Evolutionary conservation across 345 rosid species (phyloP), one percentile per base, ranked within the genome.

Genomic region (Eucalyptus regnans): DNA sequence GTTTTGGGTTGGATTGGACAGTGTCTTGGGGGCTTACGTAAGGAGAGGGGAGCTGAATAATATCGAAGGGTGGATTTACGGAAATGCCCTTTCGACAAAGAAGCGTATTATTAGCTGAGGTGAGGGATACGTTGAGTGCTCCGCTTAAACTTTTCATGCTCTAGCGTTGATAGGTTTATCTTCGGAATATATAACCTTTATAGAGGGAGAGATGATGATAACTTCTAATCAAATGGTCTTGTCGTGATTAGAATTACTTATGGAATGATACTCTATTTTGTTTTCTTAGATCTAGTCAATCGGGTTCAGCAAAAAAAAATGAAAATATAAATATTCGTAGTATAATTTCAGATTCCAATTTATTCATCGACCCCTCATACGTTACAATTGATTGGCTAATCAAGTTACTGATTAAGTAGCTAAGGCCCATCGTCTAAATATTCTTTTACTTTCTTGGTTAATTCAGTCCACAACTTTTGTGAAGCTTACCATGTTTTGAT

Each of bases 101-200:
- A 4, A 1, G 16, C 0, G 31, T 27, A 62, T 31, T 3, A 7
- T 31, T 3, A 7, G 9, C 12, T 15, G 3, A 31, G 79, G 22
- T 66, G 79, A n/a, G 41, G 76, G 33, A 66, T 41, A 15, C 33
- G 41, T 31, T 15, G 43, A 15, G 12, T 33, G 44, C 25, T 37
- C 27, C 81, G 2, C 81, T 8, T 31, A 9, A 15, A 31, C 79
- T 8, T 66, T 68, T 31, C 37, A 33, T 31, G 79, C 3, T 31
- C 12, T 37, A 37, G 2, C 43, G 27, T 37, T 37, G 81, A 71
- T 5, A 37, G 46, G 44, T 37, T 33, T 20, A 10, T 71, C 25
- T 2, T 37, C 7, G 27, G 27, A 18, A 18, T 37, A 3, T 56
- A 20, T 20, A 41, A 11, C 29, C 14, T 11, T 41, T 20, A 76